Conservation (phyloP, 768 basidiomycete genomes). For the Amylocystis lapponica region DNA sequence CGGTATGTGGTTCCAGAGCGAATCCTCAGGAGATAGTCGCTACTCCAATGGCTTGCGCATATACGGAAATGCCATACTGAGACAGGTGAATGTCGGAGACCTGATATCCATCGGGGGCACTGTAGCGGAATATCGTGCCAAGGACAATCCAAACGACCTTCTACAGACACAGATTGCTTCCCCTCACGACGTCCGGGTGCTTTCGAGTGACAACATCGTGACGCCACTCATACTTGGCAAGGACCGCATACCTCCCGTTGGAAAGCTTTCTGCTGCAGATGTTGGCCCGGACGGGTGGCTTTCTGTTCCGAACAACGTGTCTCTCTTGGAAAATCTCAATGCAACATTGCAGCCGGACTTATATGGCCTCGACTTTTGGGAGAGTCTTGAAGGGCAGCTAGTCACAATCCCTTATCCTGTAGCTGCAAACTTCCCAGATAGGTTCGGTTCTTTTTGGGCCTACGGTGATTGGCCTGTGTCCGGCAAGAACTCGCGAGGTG, state of each 20-base stretch:
- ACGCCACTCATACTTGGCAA: constrained; percentile 45
- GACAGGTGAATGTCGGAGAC: constrained; percentile 41
- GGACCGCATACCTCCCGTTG: constrained; percentile 48
- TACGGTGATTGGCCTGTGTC: constrained; percentile 51
- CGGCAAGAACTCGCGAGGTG: constrained; percentile 51
- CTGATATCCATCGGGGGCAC: constrained; percentile 37
- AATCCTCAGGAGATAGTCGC: constrained; percentile 38
- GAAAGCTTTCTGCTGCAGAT: constrained; percentile 44
- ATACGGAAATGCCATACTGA: constrained; percentile 36
- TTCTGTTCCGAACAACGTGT: constrained; percentile 49
- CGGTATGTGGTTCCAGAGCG: constrained; percentile 46
- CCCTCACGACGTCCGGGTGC: constrained; percentile 37
- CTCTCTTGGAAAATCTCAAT: constrained; percentile 39
- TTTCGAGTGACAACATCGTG: constrained; percentile 42
- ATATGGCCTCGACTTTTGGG: constrained; percentile 61
- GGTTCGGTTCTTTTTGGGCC: constrained; percentile 54
- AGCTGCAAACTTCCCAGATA: constrained; percentile 44
- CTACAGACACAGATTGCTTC: constrained; percentile 43
- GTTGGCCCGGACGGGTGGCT: constrained; percentile 48
- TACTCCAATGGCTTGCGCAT: constrained; percentile 47
- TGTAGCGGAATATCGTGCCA: constrained; percentile 48
- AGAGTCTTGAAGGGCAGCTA: constrained; percentile 53
- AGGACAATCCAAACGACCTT: constrained; percentile 38
- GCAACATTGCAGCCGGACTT: constrained; percentile 42
- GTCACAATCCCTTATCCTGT: constrained; percentile 46